Evolutionary conservation across 2,329 filamentous ascomycete genomes (phyloP).

Genomic region (Penicillium psychrosexuale): DNA sequence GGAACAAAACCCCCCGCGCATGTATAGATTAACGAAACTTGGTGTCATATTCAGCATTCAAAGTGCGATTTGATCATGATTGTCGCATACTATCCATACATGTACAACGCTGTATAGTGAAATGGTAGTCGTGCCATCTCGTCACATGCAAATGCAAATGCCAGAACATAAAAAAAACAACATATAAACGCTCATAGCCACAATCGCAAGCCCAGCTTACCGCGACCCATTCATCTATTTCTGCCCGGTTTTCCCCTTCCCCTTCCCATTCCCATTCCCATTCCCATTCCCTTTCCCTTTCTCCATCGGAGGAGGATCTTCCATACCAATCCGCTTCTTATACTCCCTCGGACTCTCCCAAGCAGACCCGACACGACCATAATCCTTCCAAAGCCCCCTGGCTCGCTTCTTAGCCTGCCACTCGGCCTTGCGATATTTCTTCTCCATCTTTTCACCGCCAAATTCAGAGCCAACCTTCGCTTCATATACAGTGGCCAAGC

Average conservation of each 20-base stretch:
- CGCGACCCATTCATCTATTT: conserved; percentile 12
- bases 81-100: background rate
- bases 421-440: conserved; percentile 48
- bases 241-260: conserved; percentile 29
- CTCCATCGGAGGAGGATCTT: conserved; percentile 28
- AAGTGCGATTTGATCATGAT: background rate
- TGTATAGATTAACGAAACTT: conserved; percentile 17
- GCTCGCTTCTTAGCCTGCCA: conserved; percentile 60
- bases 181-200: background rate
- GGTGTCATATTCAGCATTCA: conserved; percentile 17
- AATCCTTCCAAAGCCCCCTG: conserved; percentile 69
- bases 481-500: conserved; percentile 89
- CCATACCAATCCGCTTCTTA: conserved; percentile 61
- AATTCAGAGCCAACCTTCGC: conserved; percentile 88
- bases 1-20: background rate
- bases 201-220: background rate
- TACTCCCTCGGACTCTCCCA: conserved; percentile 86
- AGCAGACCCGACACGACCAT: conserved; percentile 50
- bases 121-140: conserved; percentile 9
- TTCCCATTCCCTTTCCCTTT: background rate
- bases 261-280: background rate
- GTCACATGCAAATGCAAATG: conserved; percentile 12
- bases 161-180: background rate
- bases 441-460: conserved; percentile 61
- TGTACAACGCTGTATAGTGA: conserved; percentile 3